Conservation (phyloP, 345 rosid species). For the Eucalyptus marginata region DNA sequence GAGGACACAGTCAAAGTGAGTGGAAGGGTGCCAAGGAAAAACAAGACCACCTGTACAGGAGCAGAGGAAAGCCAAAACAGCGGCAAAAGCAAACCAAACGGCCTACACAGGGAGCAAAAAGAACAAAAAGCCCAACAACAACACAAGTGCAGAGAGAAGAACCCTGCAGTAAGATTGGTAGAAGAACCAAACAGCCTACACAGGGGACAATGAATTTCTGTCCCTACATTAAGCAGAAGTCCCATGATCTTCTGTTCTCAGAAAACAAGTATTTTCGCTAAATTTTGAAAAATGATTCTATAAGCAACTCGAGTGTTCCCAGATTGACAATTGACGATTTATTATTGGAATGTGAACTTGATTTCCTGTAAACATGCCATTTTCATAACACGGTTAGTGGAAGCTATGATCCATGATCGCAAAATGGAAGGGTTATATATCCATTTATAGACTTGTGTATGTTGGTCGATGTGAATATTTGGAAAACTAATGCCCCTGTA, state of each 20-base stretch:
- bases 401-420: not conserved
- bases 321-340: not conserved
- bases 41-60: no score
- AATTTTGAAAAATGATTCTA: no score
- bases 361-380: not conserved
- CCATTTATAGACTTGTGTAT: not conserved
- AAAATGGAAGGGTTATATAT: not conserved
- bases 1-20: no score
- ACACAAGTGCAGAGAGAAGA: no score
- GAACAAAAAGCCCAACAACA: no score
- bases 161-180: no score
- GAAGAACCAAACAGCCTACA: no score
- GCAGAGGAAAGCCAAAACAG: no score
- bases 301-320: not conserved
- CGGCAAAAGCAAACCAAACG: no score
- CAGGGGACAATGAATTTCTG: not conserved
- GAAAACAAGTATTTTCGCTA: no score
- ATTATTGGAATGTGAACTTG: not conserved
- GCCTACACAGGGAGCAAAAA: no score
- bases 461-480: not conserved
- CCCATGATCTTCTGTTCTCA: not conserved
- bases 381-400: not conserved
- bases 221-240: not conserved
- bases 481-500: not conserved
- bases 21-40: no score